These are phyloP conservation scores for Biscogniauxia sp. DNA, from an alignment of 2,329 filamentous ascomycete species.

Conservation along the genomic window DNA sequence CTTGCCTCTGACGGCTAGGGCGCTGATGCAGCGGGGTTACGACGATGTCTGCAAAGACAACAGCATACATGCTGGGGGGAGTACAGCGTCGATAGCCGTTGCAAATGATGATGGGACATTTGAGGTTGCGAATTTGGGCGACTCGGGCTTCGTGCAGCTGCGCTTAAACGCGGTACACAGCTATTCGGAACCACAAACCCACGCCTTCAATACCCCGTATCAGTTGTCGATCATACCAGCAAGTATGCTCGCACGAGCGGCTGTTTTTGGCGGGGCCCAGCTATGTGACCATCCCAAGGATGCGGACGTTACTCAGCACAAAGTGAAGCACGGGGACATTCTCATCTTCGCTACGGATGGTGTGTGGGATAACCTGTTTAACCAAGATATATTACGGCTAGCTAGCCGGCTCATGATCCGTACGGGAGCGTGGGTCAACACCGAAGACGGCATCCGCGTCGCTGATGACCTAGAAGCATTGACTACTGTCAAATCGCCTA, in stretches of 20 bases:
- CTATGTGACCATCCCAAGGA: constrained; percentile 82
- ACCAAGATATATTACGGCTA: constrained; percentile 81
- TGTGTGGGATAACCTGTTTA: constrained; percentile 92
- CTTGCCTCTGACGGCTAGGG: constrained; percentile 56
- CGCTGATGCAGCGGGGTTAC: constrained; percentile 80
- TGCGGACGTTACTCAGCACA: constrained; percentile 73
- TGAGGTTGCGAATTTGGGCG: constrained; percentile 90
- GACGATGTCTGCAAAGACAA: constrained; percentile 74
- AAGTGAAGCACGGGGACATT: constrained; percentile 84
- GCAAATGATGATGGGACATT: constrained; percentile 70
- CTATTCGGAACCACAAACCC: constrained; percentile 82
- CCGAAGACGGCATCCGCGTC: constrained; percentile 60
- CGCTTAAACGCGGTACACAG: constrained; percentile 82
- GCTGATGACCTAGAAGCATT: constrained; percentile 56
- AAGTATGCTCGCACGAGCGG: constrained; percentile 73
- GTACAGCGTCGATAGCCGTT: constrained; percentile 86
- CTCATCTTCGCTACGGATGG: constrained; percentile 94
- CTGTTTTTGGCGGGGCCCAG: constrained; percentile 77
- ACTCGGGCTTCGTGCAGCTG: constrained; percentile 89
- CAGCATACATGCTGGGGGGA: constrained; percentile 76
- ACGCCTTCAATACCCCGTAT: constrained; percentile 96
- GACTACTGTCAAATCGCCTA: constrained; percentile 36
- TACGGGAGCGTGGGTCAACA: constrained; percentile 70
- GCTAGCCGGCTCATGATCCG: constrained; percentile 74
- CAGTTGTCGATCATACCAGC: constrained; percentile 87